Conservation (phyloP, 352 stramenopile genomes). For the Pythium apleroticum region DNA sequence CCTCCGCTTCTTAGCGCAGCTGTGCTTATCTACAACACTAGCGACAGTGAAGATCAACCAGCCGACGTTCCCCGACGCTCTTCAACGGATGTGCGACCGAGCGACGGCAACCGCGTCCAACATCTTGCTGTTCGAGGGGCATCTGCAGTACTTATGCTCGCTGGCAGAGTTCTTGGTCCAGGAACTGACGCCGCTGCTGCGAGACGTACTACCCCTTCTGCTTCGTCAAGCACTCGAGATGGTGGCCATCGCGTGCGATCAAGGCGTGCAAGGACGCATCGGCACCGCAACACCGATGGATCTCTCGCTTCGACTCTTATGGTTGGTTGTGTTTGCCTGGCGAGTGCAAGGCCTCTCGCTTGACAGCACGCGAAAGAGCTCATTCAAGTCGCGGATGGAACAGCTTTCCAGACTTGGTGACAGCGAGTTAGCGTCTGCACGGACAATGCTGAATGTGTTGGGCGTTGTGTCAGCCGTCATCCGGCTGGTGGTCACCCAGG, state of each 20-base stretch:
- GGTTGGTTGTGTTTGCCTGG: neutral
- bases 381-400: too few relatives aligned
- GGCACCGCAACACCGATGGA: neutral
- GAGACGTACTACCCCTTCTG: neutral
- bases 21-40: neutral
- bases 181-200: neutral
- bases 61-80: neutral
- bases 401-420: neutral
- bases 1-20: neutral
- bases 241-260: neutral
- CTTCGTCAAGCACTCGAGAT: neutral
- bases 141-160: neutral
- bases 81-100: neutral
- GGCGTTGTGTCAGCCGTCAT: neutral
- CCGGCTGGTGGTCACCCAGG: neutral
- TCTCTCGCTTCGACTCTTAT: slow-evolving; percentile 1
- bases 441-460: neutral
- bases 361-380: too few relatives aligned
- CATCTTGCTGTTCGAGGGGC: neutral
- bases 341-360: neutral
- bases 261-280: neutral
- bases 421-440: neutral
- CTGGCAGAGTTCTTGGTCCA: neutral
- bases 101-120: neutral
- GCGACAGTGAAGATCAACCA: neutral